These are phyloP conservation scores for Paxillus ammoniavirescens DNA, from an alignment of 768 basidiomycete species.

Conservation along the genomic window DNA sequence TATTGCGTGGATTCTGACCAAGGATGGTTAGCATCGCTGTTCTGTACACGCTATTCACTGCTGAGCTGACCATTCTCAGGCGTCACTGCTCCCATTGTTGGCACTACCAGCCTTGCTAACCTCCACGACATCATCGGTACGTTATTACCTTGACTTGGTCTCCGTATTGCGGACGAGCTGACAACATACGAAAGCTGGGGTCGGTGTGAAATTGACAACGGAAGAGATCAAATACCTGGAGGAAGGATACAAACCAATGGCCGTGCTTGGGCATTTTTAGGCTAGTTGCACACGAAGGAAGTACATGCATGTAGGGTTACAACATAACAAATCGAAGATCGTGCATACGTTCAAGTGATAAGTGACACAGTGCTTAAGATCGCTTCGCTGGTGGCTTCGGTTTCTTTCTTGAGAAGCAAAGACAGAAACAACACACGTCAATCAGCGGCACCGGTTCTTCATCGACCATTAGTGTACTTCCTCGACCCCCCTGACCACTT, in stretches of 20 bases:
- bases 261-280: slow-evolving; percentile 38
- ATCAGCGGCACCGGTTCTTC: neutral
- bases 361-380: neutral
- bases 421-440: neutral
- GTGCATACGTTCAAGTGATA: neutral
- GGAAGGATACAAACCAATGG: slow-evolving; percentile 42
- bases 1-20: slow-evolving; percentile 37
- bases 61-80: slow-evolving; percentile 10
- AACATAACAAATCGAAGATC: neutral
- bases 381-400: neutral
- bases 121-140: slow-evolving; percentile 40
- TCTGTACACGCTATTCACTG: neutral
- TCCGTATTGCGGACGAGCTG: neutral
- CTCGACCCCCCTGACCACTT: too few relatives aligned
- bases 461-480: neutral
- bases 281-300: neutral
- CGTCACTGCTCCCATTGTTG: slow-evolving; percentile 45
- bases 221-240: slow-evolving; percentile 50
- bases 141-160: slow-evolving; percentile 1
- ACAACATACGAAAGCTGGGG: slow-evolving; percentile 22
- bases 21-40: slow-evolving; percentile 23
- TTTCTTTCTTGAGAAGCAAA: neutral
- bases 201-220: slow-evolving; percentile 42
- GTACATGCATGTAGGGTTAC: neutral
- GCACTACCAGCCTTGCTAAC: slow-evolving; percentile 39